phyloP scores from a whole-genome alignment of 768 basidiomycete species.

The Russula sp. region DNA sequence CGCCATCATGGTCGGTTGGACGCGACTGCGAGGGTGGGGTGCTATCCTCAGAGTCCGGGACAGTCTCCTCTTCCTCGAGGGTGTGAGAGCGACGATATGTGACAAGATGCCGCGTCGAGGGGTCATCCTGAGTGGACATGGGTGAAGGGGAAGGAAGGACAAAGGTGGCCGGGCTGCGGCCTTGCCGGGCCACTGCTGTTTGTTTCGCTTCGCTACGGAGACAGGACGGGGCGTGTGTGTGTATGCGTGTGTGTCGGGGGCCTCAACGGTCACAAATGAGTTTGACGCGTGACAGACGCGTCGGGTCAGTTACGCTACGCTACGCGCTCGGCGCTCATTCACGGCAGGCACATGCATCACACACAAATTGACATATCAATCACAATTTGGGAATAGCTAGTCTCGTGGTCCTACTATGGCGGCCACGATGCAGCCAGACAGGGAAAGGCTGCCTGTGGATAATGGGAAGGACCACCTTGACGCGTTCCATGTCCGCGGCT shows the following conservation, averaged over 20 bases:
- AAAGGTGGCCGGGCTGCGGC: neutral
- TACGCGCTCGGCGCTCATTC: neutral
- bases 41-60: conserved; percentile 21
- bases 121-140: conserved; percentile 23
- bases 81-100: conserved; percentile 12
- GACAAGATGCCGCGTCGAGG: conserved; percentile 29
- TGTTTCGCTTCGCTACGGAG: too few relatives aligned
- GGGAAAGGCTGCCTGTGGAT: neutral
- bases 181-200: conserved; percentile 5
- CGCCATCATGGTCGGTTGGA: conserved; percentile 1
- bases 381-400: neutral
- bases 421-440: neutral
- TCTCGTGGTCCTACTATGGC: neutral
- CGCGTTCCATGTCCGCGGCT: conserved; percentile 4
- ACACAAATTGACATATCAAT: neutral
- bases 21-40: neutral
- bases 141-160: conserved; percentile 1
- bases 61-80: conserved; percentile 14
- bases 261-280: conserved; percentile 20
- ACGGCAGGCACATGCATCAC: neutral
- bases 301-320: neutral
- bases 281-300: conserved; percentile 20
- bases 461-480: neutral
- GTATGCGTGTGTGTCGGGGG: neutral
- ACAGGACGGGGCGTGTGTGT: neutral